Evolutionary conservation across 768 basidiomycete genomes (phyloP).

Genomic region (Stropharia rugosoannulata): DNA sequence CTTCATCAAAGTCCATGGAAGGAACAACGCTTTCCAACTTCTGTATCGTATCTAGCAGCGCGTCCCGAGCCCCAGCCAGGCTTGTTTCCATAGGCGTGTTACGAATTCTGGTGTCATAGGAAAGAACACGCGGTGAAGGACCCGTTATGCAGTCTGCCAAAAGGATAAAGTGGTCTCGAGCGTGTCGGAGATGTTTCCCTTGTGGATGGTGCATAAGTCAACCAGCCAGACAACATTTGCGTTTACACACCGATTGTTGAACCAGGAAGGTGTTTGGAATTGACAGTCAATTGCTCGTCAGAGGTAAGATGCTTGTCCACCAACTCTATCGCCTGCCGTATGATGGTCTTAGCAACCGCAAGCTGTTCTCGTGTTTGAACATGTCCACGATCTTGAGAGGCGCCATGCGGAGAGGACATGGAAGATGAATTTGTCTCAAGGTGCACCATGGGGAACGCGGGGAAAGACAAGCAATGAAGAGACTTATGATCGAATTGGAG

Average conservation of each 20-base stretch:
- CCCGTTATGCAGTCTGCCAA: slow-evolving; percentile 52
- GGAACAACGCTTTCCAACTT: slow-evolving; percentile 57
- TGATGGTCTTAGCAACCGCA: slow-evolving; percentile 62
- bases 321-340: slow-evolving; percentile 73
- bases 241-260: slow-evolving; percentile 72
- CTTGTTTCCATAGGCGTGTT: slow-evolving; percentile 85
- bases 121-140: slow-evolving; percentile 51
- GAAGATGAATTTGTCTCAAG: slow-evolving; percentile 15
- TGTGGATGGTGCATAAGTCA: neutral
- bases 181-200: slow-evolving; percentile 89
- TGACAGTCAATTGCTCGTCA: slow-evolving; percentile 66
- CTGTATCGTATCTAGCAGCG: slow-evolving; percentile 54
- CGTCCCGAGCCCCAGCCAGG: slow-evolving; percentile 54
- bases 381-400: slow-evolving; percentile 14
- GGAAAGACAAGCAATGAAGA: slow-evolving; percentile 12
- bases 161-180: slow-evolving; percentile 78
- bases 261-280: slow-evolving; percentile 79
- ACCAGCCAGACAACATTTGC: slow-evolving; percentile 3
- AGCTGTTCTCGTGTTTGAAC: slow-evolving; percentile 52
- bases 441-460: slow-evolving; percentile 20
- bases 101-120: slow-evolving; percentile 73
- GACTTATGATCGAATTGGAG: slow-evolving; percentile 25
- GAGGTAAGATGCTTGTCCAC: slow-evolving; percentile 62
- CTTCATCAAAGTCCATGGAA: slow-evolving; percentile 45
- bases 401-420: slow-evolving; percentile 26